Base-by-base conservation (phyloP, 202 grass and related monocot species). In the Schoenoplectus tabernaemontani region DNA sequence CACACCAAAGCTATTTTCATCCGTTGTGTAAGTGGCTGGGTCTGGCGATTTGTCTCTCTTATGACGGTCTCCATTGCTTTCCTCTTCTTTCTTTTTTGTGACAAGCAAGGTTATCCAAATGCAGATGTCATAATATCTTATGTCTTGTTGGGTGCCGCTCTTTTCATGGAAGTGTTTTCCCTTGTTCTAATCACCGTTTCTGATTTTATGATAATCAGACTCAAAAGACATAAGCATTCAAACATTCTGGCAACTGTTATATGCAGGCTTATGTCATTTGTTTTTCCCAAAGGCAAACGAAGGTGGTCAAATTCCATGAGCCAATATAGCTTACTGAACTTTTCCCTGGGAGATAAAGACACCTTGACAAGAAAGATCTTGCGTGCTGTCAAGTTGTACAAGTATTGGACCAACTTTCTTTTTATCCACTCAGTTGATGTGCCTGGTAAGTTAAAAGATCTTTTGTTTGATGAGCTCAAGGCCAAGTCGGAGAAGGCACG, bases 221-320 rank as follows among this genome's bases (percentile, higher is more conserved):
- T 87, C 10, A 22, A 78, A 85, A 46, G 19, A 39, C 15, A 9
- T 1, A 41, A 39, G 0, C 12, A 2, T 2, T 24, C 7, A 16
- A 54, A 50, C 15, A 59, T 64, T 8, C 22, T 37, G 28, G 62
- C 81, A 13, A 41, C 8, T 4, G 24, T 9, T 8, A 22, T 82
- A 7, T 73, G 58, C 24, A 17, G 5, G 13, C 0, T 56, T 9
- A 38, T 86, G 22, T 67, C 39, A 2, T 79, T 7, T 16, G 73
- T 89, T 84, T 43, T 12, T 37, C 79, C 76, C 2, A 62, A 89
- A 60, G 2, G 4, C 1, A 86, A 44, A 22, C 81, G 64, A 3
- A 4, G 90, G 26, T 90, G 90, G 87, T 93, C 90, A 0, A 88
- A 93, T 9, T n/a, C 30, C 1, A 90, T 88, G 24, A 23, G 59